Conservation (phyloP, 176 grass and related monocot species). For the Metroxylon sagu region DNA sequence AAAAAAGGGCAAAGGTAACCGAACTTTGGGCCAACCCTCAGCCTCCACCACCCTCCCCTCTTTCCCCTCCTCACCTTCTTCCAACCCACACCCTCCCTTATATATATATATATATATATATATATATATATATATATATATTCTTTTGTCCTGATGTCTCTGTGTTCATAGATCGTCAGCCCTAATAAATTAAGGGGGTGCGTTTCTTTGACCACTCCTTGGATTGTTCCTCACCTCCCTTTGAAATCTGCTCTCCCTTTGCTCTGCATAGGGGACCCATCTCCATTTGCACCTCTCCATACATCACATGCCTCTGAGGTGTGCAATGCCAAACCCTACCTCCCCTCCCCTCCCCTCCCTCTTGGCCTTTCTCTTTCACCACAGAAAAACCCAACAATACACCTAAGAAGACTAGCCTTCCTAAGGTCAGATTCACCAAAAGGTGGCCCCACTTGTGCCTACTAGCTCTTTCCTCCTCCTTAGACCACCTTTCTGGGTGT, state of each 20-base stretch:
- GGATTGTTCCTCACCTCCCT: not conserved
- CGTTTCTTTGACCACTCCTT: not conserved
- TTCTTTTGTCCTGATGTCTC: not conserved
- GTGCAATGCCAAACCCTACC: not conserved
- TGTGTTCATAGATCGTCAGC: slow-evolving; percentile 4
- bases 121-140: no score
- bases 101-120: no score
- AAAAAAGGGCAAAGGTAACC: slow-evolving; percentile 10
- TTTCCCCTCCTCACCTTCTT: not conserved
- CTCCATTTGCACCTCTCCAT: not conserved
- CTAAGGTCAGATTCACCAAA: no score
- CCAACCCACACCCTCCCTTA: no score
- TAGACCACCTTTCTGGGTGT: no score
- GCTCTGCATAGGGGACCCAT: slow-evolving; percentile 1
- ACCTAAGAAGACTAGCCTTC: no score
- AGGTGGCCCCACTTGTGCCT: no score
- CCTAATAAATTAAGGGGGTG: not conserved
- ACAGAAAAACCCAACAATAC: no score
- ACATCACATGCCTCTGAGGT: slow-evolving; percentile 1
- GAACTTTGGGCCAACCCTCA: slow-evolving; percentile 3
- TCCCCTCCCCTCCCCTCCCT: not conserved
- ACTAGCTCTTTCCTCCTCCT: no score
- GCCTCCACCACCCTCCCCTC: not conserved
- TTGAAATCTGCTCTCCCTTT: not conserved
- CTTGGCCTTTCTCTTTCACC: not conserved